A percentile compares a stretch with the other conserved stretches of the same genome.
These are phyloP conservation scores for Malassezia slooffiae DNA, from an alignment of 1,284 basidiomycete genomes.

Conservation along the genomic window DNA sequence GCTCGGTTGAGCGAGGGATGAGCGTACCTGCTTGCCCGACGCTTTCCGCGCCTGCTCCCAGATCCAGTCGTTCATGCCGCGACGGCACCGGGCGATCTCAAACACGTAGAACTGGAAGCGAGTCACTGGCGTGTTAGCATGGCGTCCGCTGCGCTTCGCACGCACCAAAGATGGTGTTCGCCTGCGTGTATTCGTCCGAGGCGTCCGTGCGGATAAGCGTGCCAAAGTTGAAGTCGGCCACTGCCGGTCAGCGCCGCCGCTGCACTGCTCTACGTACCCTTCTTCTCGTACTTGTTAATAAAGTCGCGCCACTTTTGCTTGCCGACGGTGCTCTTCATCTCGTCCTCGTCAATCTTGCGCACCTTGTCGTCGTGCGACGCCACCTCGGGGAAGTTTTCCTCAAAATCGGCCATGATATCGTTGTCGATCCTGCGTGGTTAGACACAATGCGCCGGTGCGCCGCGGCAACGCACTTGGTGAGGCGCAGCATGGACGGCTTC, in stretches of 20 bases:
- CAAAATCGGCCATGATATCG: constrained; percentile 63
- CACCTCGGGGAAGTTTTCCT: constrained; percentile 68
- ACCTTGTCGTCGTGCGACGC: constrained; percentile 47
- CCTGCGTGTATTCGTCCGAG: constrained; percentile 73
- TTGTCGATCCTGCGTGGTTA: constrained; percentile 15
- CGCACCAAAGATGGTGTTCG: constrained; percentile 86
- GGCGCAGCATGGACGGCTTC: constrained; percentile 60
- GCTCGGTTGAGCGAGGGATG: no score
- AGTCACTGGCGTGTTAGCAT: constrained; percentile 33
- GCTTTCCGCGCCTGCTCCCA: constrained; percentile 38
- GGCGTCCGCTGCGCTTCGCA: constrained; percentile 1
- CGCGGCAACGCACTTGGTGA: constrained; percentile 59
- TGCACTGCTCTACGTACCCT: constrained; percentile 28
- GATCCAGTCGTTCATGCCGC: constrained; percentile 81
- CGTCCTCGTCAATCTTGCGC: constrained; percentile 72
- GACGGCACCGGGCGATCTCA: constrained; percentile 85
- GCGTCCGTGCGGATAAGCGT: constrained; percentile 78
- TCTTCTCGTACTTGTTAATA: constrained; percentile 62
- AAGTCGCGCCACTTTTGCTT: constrained; percentile 88
- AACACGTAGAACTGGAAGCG: constrained; percentile 74
- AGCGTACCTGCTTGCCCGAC: constrained; percentile 7
- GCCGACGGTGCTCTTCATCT: constrained; percentile 80
- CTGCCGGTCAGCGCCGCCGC: constrained; percentile 9
- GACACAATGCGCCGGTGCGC: no score
- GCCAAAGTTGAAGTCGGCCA: constrained; percentile 94